Percentiles rank a stretch among this genome's conserved stretches.
Evolutionary conservation across 1,284 basidiomycete genomes (phyloP).

Genomic region (Phlebopus sp.): DNA sequence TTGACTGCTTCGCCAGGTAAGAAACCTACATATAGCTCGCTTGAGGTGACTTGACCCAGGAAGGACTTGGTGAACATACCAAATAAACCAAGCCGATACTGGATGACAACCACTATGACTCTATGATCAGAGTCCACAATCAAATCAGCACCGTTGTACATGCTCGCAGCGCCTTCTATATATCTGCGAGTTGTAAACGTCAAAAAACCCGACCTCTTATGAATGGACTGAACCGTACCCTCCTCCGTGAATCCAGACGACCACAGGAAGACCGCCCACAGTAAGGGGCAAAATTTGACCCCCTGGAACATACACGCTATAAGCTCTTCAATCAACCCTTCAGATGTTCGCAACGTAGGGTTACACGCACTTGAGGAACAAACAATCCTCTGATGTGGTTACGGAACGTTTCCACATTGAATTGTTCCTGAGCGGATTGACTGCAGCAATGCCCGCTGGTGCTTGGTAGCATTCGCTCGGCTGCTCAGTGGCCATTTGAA

Average conservation of each 20-base stretch:
- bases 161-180: neutral
- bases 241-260: conserved; percentile 38
- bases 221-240: conserved; percentile 14
- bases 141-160: neutral
- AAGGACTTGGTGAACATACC: neutral
- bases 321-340: neutral
- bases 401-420: conserved; percentile 1
- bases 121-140: conserved; percentile 4
- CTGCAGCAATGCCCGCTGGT: neutral
- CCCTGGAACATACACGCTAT: conserved; percentile 29
- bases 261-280: conserved; percentile 25
- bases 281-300: conserved; percentile 4
- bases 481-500: conserved; percentile 8
- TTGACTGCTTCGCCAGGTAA: conserved; percentile 27
- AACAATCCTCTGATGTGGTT: conserved; percentile 6
- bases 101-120: conserved; percentile 3
- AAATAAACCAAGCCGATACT: conserved; percentile 1
- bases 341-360: neutral
- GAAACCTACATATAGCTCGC: conserved; percentile 26
- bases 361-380: conserved; percentile 4
- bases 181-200: conserved; percentile 11
- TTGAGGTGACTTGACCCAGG: too few relatives aligned
- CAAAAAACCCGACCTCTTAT: too few relatives aligned
- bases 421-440: neutral
- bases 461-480: conserved; percentile 10